Conservation (phyloP, 345 rosid genomes). For the Arabis hirsuta region DNA sequence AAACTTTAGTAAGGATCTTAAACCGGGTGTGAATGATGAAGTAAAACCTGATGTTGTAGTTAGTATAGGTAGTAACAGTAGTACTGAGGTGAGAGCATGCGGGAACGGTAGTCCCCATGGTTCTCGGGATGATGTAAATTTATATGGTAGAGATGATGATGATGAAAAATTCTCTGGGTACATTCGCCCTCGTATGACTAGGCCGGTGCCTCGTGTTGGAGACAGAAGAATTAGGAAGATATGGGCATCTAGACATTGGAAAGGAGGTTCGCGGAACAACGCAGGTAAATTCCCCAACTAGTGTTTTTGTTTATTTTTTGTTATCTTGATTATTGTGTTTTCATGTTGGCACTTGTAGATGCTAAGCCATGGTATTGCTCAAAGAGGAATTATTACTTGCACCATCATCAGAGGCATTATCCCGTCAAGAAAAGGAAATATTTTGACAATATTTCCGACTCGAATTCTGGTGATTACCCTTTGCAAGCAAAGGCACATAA, state of each 20-base stretch:
- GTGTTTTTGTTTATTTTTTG: constrained; percentile 30
- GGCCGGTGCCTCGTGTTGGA: constrained; percentile 70
- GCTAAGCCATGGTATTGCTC: constrained; percentile 54
- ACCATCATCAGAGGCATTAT: constrained; percentile 63
- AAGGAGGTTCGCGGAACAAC: constrained; percentile 51
- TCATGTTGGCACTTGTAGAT: constrained; percentile 44
- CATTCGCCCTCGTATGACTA: constrained; percentile 57
- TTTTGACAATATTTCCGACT: constrained; percentile 50
- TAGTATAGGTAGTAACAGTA: constrained; percentile 59
- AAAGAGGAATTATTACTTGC: constrained; percentile 61
- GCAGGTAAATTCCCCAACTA: constrained; percentile 7
- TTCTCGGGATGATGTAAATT: constrained; percentile 64
- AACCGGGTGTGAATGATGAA: constrained; percentile 43
- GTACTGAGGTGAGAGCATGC: constrained; percentile 26
- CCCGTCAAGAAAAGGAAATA: constrained; percentile 85
- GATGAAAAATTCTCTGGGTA: constrained; percentile 91
- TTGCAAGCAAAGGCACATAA: constrained; percentile 17
- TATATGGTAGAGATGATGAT: constrained; percentile 80
- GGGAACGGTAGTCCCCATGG: constrained; percentile 27
- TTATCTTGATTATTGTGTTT: background rate
- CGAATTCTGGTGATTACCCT: constrained; percentile 53
- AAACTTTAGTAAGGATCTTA: constrained; percentile 42
- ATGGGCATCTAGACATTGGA: constrained; percentile 83
- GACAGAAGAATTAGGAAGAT: constrained; percentile 89
- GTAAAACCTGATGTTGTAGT: constrained; percentile 57